Base-by-base conservation (phyloP, 805 yeast genomes). In the Yamadazyma scolyti region DNA sequence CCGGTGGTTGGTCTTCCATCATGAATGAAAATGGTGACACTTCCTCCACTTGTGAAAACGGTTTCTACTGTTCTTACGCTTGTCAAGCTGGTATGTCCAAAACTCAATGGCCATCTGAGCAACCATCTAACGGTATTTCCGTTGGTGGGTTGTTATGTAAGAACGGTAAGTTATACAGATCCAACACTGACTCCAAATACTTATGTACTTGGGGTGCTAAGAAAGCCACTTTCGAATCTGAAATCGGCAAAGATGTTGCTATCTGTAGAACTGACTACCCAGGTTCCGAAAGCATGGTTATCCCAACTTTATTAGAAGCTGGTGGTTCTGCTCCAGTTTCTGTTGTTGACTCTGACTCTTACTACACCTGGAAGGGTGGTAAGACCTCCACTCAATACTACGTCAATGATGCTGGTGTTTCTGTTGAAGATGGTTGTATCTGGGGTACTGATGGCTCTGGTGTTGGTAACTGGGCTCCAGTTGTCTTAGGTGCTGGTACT, bases 31-130 rank as follows among this genome's bases (percentile, higher is more conserved):
- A 74, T 42, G 73, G 72, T 38, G 66, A 73, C 43, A 77, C 86
- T 42, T 74, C 86, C 40, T 71, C 82, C 31, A 51, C 73, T 27
- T 90, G 98, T 73, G 58, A 68, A 42, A 96, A 89, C 47, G 97
- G 97, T 37, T 76, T 76, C 52, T 87, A 85, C 79, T 90, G 98
- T 69, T 90, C 97, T 37, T 90, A 90, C 65, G 95, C 97, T 38
- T 90, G 98, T 72, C 94, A 88, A 71, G 79, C 96, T 25, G 98
- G 97, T 75, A 86, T 87, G 96, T 86, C 97, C 53, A 90, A 90
- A 79, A 87, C 97, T 34, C 98, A 90, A 71, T 90, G 95, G 95
- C 97, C 97, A 42, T 64, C 80, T 26, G 44, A 56, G 33, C 98
- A 90, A 71, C 97, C 97, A 34, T 44, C 82, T 33, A 74, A 68